Evolutionary conservation across 2,329 filamentous ascomycete species (phyloP), one percentile per base, ranked within the genome.

Genomic region (Sporothrix dimorphospora): DNA sequence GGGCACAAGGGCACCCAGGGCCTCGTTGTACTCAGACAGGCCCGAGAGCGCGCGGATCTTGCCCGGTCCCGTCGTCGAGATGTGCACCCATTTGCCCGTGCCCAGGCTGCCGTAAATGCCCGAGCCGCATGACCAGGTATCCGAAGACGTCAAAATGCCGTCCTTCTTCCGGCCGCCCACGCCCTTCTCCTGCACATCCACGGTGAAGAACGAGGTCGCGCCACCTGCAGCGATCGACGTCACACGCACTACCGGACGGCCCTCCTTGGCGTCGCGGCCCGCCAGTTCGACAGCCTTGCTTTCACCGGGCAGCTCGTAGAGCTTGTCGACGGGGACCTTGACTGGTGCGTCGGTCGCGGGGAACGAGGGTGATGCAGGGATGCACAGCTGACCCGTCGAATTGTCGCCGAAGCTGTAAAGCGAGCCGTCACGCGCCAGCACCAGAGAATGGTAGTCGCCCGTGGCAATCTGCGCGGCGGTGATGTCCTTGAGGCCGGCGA

Each of bases 361-460:
- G 19, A 88, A 83, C 38, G 91, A 87, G 0, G 87, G 79, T 66
- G 89, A 89, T 70, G 87, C 88, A 68, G 93, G 89, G 77, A 95
- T 90, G n/a, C 95, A 95, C 3, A 98, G 86, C 81, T 98, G 96
- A n/a, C 96, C 96, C 57, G 89, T 88, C 0, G 90, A 90, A 82
- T 98, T 98, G 80, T 98, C 94, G 49, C 96, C 96, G 82, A 97
- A 98, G 7, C 90, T 86, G 80, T 96, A 97, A 19, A 96, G 87
- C 19, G 90, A 88, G 19, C 95, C 95, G 69, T 91, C 85, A 73
- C 88, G 88, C 78, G 95, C 93, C 19, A 94, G 85, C 0, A 90
- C 92, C 1, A 97, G 83, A 4, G 94, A 97, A 82, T 99, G 96
- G 76, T 91, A 90, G 78, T 97, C 94, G 30, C 96, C 96, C 1